Conservation (phyloP, 192 early-diverging fungal genomes). For the Linnemannia zychae region DNA sequence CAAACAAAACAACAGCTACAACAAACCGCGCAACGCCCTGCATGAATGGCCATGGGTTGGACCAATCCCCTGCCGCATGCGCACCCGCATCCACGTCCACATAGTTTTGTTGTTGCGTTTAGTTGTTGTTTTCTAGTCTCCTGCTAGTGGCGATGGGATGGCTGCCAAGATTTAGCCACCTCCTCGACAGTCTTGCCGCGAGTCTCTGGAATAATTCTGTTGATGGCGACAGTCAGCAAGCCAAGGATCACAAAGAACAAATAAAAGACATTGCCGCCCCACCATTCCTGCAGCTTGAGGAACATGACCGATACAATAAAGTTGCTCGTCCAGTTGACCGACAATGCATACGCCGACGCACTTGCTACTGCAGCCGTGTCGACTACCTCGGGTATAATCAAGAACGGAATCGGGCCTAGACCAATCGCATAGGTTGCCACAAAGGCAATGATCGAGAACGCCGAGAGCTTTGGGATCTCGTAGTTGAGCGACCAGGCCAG, state of each 20-base stretch:
- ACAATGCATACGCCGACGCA: slow-evolving; percentile 73
- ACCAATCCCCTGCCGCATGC: not conserved
- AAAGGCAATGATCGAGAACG: slow-evolving; percentile 78
- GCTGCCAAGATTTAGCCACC: slow-evolving; percentile 57
- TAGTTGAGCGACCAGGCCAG: slow-evolving; percentile 72
- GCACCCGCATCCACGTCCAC: not conserved
- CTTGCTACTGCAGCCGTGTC: slow-evolving; percentile 76
- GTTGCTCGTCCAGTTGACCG: slow-evolving; percentile 75
- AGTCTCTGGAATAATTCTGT: slow-evolving; percentile 76
- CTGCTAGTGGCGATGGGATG: slow-evolving; percentile 31
- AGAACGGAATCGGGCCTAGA: slow-evolving; percentile 88
- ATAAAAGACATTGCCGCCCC: slow-evolving; percentile 74
- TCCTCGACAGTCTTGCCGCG: slow-evolving; percentile 73
- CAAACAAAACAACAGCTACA: not conserved
- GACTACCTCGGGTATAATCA: slow-evolving; percentile 80
- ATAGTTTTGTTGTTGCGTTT: not conserved
- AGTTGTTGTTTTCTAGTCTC: not conserved
- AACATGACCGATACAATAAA: slow-evolving; percentile 78
- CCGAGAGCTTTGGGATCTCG: slow-evolving; percentile 67
- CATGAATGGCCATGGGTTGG: not conserved
- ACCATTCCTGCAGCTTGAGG: slow-evolving; percentile 62
- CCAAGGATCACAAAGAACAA: slow-evolving; percentile 63
- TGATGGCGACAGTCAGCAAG: slow-evolving; percentile 62
- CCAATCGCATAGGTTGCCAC: slow-evolving; percentile 85
- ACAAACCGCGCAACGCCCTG: not conserved